These are phyloP conservation scores for Chrysanthemum makinoi DNA, from an alignment of 129 eudicot genomes.

Conservation along the genomic window DNA sequence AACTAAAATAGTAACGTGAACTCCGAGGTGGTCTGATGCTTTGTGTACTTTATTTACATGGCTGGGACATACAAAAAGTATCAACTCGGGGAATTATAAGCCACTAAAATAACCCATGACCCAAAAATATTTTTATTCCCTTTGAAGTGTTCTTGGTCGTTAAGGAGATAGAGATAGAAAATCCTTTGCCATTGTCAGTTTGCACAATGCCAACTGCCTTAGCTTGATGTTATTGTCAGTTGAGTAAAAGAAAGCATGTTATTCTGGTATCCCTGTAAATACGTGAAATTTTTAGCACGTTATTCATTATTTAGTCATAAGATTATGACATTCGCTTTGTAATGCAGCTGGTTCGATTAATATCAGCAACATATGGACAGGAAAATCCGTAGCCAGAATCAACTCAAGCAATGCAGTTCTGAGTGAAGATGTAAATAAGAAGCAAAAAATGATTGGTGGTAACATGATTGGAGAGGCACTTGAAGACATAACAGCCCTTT, in stretches of 20 bases:
- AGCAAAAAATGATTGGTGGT: slow-evolving; percentile 18
- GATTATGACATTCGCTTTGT: not conserved
- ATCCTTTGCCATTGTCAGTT: too few species aligned
- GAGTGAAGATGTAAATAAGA: slow-evolving; percentile 11
- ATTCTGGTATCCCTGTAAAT: not conserved
- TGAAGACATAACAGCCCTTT: slow-evolving; percentile 44
- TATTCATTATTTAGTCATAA: not conserved
- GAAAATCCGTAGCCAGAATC: slow-evolving; percentile 46
- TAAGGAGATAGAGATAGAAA: too few species aligned
- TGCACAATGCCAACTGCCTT: too few species aligned
- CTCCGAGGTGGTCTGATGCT: too few species aligned
- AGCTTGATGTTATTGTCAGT: too few species aligned
- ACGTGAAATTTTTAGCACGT: not conserved
- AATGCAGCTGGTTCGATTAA: slow-evolving; percentile 49
- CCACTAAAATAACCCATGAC: too few species aligned
- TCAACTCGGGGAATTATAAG: too few species aligned
- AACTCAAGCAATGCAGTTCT: slow-evolving; percentile 29
- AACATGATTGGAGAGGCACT: slow-evolving; percentile 41
- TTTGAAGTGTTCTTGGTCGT: too few species aligned
- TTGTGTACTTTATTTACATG: too few species aligned
- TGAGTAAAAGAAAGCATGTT: not conserved
- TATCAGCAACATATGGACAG: slow-evolving; percentile 34
- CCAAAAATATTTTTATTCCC: too few species aligned
- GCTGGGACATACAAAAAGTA: too few species aligned
- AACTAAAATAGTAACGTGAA: too few species aligned